A percentile compares a stretch with the other conserved stretches of the same genome.
These are phyloP conservation scores for Psilocybe subaeruginosa DNA, from an alignment of 768 basidiomycete species.

Conservation along the genomic window DNA sequence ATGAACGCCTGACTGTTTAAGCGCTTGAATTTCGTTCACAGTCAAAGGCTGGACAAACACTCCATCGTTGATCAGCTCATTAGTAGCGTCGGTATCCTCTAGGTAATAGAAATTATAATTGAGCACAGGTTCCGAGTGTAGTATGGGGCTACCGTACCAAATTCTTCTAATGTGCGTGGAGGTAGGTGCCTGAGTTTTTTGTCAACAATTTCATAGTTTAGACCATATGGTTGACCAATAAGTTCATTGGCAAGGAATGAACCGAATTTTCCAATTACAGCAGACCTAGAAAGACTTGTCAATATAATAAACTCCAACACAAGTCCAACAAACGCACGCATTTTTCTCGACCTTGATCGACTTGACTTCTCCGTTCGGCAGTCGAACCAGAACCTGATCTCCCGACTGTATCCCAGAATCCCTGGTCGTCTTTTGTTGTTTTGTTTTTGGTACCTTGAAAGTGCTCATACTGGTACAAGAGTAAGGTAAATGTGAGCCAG, in stretches of 20 bases:
- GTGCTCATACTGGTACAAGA: constrained; percentile 24
- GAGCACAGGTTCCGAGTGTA: not conserved
- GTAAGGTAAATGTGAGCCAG: not conserved
- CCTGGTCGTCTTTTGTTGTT: constrained; percentile 23
- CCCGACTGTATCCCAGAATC: constrained; percentile 56
- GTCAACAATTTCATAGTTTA: constrained; percentile 83
- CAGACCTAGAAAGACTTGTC: constrained; percentile 44
- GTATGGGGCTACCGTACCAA: constrained; percentile 51
- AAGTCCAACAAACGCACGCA: constrained; percentile 50
- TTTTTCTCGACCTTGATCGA: constrained; percentile 74
- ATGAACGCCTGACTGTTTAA: constrained; percentile 83
- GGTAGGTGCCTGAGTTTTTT: constrained; percentile 68
- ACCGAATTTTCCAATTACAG: constrained; percentile 86
- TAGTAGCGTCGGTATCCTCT: constrained; percentile 98
- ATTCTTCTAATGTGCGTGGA: constrained; percentile 71
- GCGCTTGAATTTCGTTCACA: constrained; percentile 76
- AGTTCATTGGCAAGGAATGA: constrained; percentile 80
- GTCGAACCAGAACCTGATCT: constrained; percentile 75
- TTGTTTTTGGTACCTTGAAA: constrained; percentile 26
- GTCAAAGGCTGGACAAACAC: constrained; percentile 84
- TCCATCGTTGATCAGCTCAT: constrained; percentile 92
- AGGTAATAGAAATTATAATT: constrained; percentile 12
- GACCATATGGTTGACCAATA: constrained; percentile 82
- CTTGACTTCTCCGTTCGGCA: constrained; percentile 82
- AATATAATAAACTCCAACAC: constrained; percentile 2